Conservation (phyloP, 2,329 filamentous ascomycete genomes). For the Scytalidium sp. region DNA sequence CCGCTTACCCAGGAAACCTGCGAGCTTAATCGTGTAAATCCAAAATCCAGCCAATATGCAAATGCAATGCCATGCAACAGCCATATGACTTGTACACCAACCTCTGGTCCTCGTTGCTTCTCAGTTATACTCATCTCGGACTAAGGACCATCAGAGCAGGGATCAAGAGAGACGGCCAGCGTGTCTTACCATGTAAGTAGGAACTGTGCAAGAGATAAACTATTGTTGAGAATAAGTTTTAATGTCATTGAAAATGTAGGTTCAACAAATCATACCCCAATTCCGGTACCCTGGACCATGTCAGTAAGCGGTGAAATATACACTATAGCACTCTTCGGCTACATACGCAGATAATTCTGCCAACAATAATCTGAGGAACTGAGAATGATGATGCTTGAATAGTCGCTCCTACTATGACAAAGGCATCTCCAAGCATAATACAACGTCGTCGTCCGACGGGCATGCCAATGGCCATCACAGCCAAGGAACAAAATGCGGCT, state of each 20-base stretch:
- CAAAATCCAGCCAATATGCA: slow-evolving; percentile 23
- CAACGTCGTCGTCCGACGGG: slow-evolving; percentile 10
- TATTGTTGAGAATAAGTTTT: slow-evolving; percentile 3
- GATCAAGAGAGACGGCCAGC: neutral
- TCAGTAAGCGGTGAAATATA: neutral
- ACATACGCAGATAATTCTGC: slow-evolving; percentile 20
- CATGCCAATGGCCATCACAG: slow-evolving; percentile 27
- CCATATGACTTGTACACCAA: slow-evolving; percentile 19
- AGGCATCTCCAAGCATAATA: slow-evolving; percentile 24
- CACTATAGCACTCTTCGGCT: neutral
- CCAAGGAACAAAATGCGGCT: slow-evolving; percentile 15
- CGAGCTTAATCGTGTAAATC: slow-evolving; percentile 16
- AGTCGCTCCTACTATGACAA: slow-evolving; percentile 25
- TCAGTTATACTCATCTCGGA: slow-evolving; percentile 17
- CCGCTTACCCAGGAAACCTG: slow-evolving; percentile 22
- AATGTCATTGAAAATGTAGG: neutral
- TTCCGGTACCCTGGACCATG: slow-evolving; percentile 6
- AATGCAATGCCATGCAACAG: slow-evolving; percentile 23
- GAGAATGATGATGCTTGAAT: slow-evolving; percentile 27
- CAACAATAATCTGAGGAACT: slow-evolving; percentile 27
- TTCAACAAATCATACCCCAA: slow-evolving; percentile 5
- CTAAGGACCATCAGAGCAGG: neutral
- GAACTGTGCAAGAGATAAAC: slow-evolving; percentile 26
- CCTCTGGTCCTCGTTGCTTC: slow-evolving; percentile 25
- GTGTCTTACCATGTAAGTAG: slow-evolving; percentile 23